Conservation (phyloP, 2,329 filamentous ascomycete genomes). For the Colletotrichum magnum region DNA sequence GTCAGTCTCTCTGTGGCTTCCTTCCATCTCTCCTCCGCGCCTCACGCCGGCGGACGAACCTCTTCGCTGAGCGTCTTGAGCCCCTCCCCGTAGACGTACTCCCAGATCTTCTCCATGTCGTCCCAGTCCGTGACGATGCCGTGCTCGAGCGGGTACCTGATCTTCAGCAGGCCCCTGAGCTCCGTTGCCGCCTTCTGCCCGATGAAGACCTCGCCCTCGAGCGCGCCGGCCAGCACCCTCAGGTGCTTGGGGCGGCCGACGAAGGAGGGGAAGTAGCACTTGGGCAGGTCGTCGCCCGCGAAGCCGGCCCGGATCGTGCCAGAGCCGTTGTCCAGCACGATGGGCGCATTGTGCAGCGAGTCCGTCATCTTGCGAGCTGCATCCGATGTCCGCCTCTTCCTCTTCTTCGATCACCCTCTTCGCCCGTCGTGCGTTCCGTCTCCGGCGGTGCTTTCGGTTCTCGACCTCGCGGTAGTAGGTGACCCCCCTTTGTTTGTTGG, state of each 20-base stretch:
- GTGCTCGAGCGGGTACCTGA: conserved; percentile 94
- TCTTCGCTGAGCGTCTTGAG: conserved; percentile 98
- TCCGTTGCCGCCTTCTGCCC: conserved; percentile 90
- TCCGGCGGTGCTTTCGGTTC: conserved; percentile 16
- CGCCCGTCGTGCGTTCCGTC: conserved; percentile 13
- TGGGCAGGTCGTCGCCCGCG: conserved; percentile 94
- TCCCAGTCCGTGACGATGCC: conserved; percentile 99
- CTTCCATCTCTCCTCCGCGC: conserved; percentile 16
- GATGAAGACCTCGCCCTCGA: conserved; percentile 98
- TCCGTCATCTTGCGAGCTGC: conserved; percentile 63
- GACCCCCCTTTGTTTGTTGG: conserved; percentile 39
- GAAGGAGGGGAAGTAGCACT: conserved; percentile 97
- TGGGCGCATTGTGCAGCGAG: conserved; percentile 93
- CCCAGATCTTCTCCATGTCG: conserved; percentile 99
- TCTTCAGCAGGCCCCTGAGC: conserved; percentile 92
- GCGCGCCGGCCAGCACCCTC: conserved; percentile 92
- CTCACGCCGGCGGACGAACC: conserved; percentile 58
- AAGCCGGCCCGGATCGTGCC: conserved; percentile 98
- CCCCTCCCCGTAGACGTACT: conserved; percentile 96
- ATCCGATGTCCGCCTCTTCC: conserved; percentile 25
- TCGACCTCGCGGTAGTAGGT: conserved; percentile 25
- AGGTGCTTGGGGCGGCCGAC: conserved; percentile 96
- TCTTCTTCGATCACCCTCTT: conserved; percentile 21
- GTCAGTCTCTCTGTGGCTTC: conserved; percentile 39
- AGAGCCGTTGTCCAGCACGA: conserved; percentile 98